Evolutionary conservation across 352 stramenopile genomes (phyloP), one percentile per base, ranked within the genome.

Genomic region (Pythium pyrilobum): DNA sequence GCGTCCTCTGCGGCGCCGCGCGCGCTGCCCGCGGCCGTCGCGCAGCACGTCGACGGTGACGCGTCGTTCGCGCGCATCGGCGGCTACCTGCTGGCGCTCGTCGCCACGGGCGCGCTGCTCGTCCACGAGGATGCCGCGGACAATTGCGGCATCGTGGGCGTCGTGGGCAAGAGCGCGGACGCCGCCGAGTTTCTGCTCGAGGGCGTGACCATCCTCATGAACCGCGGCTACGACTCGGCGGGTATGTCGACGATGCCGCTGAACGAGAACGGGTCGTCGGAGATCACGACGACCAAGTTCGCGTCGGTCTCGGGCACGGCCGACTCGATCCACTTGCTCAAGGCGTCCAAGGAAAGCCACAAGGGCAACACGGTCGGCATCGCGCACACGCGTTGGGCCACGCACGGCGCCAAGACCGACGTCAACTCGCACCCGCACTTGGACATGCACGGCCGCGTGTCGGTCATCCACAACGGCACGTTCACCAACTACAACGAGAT

Each of bases 331-430:
- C 77, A 96, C 54, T 60, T 97, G 36, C 74, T 98, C 27, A 67
- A 84, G 16, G 67, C 91, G 37, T 89, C 96, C 36, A 77, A 78
- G 45, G 61, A 64, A 23, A 61, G 78, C 32, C 85, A 97, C 62
- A 60, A 66, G 4, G 77, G 89, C 50, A 97, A 98, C 77, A 81
- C 76, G 9, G 72, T 98, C 15, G 97, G 96, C 39, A 99, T 99
- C 62, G 97, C 96, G 27, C 97, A 99, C 77, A 99, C 96, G n/a
- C 96, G 97, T 11, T 99, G 97, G 97, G 96, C 97, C 12, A 99
- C 97, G 9, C 97, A 99, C 69, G 97, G 97, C 39, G 71, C 83
- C 44, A 98, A 98, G 69, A 99, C 96, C 7, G 96, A 99, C 78
- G 80, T 84, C 53, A 99, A 99, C 85, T 97, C 96, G 23, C 97